Conservation (phyloP, 2,329 filamentous ascomycete species). For the Neoscytalidium dimidiatum region DNA sequence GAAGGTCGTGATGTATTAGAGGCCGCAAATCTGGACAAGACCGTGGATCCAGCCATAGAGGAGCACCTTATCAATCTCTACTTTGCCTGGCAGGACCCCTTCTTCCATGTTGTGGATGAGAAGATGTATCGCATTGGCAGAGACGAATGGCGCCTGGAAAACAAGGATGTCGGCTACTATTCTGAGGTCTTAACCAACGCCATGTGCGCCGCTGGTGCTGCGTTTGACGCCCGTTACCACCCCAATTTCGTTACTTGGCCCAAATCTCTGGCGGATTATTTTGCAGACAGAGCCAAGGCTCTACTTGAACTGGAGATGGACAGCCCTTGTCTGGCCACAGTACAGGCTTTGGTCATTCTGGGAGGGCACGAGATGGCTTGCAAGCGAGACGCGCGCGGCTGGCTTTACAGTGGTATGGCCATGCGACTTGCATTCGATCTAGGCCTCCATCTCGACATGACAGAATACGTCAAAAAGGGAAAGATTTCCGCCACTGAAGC, state of each 20-base stretch:
- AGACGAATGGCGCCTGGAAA: conserved; percentile 19
- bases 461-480: conserved; percentile 41
- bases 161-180: conserved; percentile 22
- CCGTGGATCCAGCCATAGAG: conserved; percentile 44
- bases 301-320: conserved; percentile 52
- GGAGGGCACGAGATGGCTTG: conserved; percentile 48
- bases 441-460: conserved; percentile 47
- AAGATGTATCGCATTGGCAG: conserved; percentile 30
- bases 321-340: conserved; percentile 49
- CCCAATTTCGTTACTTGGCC: conserved; percentile 39
- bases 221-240: conserved; percentile 35
- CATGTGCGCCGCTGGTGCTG: conserved; percentile 36
- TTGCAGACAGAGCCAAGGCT: conserved; percentile 47
- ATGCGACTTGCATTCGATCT: conserved; percentile 17
- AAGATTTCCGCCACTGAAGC: conserved; percentile 43
- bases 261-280: conserved; percentile 41
- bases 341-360: conserved; percentile 49
- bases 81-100: conserved; percentile 53
- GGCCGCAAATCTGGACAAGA: conserved; percentile 43
- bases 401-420: conserved; percentile 52
- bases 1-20: conserved; percentile 31
- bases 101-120: conserved; percentile 48
- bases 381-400: conserved; percentile 50
- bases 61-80: conserved; percentile 49
- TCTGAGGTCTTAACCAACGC: conserved; percentile 27